phyloP scores from a whole-genome alignment of 2,329 filamentous ascomycete genomes.

The Meredithiella fracta region DNA sequence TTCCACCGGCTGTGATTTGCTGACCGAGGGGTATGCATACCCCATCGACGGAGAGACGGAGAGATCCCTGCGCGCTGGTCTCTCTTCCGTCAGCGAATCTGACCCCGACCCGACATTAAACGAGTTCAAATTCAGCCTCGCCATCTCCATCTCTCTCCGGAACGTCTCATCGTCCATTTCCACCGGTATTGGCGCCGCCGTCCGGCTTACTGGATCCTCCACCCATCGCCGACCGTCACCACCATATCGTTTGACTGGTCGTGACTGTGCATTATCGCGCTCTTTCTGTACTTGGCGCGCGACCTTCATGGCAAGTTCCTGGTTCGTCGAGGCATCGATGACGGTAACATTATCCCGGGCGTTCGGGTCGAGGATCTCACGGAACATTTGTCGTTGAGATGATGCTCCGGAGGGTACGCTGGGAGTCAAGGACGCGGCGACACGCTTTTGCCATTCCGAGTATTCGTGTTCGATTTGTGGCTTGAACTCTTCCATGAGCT shows the following conservation, averaged over 20 bases:
- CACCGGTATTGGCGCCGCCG: not conserved
- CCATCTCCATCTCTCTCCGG: conserved; percentile 36
- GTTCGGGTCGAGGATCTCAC: conserved; percentile 19
- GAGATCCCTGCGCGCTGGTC: conserved; percentile 4
- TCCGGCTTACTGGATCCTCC: not conserved
- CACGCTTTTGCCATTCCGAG: conserved; percentile 42
- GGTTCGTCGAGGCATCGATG: conserved; percentile 53
- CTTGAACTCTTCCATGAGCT: conserved; percentile 61
- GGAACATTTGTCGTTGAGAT: conserved; percentile 12
- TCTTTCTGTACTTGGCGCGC: conserved; percentile 56
- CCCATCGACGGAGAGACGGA: conserved; percentile 13
- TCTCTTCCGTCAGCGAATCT: conserved; percentile 17
- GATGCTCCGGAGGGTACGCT: not conserved
- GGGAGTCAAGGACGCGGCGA: not conserved
- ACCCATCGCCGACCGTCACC: conserved; percentile 30
- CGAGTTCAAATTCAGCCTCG: conserved; percentile 30
- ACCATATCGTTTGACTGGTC: conserved; percentile 28
- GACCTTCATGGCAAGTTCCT: conserved; percentile 59
- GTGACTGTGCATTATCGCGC: conserved; percentile 35
- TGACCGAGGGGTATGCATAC: conserved; percentile 36
- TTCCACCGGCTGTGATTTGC: conserved; percentile 23
- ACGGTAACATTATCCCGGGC: conserved; percentile 29
- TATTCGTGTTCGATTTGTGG: conserved; percentile 59
- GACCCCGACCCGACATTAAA: conserved; percentile 14
- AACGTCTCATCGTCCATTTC: conserved; percentile 26